Evolutionary conservation across 768 basidiomycete species (phyloP).

Genomic region (Collybia mongolica): DNA sequence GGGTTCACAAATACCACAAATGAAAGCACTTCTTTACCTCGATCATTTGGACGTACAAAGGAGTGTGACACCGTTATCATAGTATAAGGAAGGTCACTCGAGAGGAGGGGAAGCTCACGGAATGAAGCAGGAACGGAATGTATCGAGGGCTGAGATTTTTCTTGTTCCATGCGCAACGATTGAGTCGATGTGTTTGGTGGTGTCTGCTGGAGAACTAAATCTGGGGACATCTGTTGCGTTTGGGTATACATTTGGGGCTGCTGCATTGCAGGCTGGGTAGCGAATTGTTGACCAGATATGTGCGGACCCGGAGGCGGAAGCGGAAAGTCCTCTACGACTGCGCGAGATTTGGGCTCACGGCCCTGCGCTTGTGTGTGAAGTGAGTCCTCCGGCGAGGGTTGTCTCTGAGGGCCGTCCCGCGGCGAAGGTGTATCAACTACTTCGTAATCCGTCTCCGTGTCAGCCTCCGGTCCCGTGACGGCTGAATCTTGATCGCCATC

Average conservation of each 20-base stretch:
- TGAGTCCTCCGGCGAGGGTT: conserved; percentile 2
- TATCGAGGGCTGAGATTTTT: conserved; percentile 17
- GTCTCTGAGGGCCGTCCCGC: conserved; percentile 10
- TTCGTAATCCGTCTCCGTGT: conserved; percentile 21
- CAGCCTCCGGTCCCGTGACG: conserved; percentile 25
- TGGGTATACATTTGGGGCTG: conserved; percentile 7
- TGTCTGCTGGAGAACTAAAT: background rate
- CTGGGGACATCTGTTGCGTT: background rate
- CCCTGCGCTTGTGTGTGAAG: conserved; percentile 9
- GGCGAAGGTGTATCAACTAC: conserved; percentile 5
- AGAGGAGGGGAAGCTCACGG: conserved; percentile 70
- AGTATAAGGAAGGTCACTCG: conserved; percentile 72
- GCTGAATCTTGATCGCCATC: conserved; percentile 15
- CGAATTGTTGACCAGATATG: conserved; percentile 21
- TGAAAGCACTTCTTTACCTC: conserved; percentile 88
- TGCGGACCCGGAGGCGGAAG: conserved; percentile 35
- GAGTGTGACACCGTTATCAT: conserved; percentile 73
- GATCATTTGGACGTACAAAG: conserved; percentile 84
- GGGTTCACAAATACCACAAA: conserved; percentile 81
- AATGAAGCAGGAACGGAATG: conserved; percentile 44
- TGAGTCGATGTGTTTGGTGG: conserved; percentile 12
- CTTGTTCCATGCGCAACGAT: conserved; percentile 13
- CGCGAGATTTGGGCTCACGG: conserved; percentile 28
- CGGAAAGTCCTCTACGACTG: conserved; percentile 52
- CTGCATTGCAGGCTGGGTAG: conserved; percentile 19